Percentiles rank a stretch among this genome's conserved stretches.
Conservation (phyloP, 2,329 filamentous ascomycete species). For the Penicillium freii region DNA sequence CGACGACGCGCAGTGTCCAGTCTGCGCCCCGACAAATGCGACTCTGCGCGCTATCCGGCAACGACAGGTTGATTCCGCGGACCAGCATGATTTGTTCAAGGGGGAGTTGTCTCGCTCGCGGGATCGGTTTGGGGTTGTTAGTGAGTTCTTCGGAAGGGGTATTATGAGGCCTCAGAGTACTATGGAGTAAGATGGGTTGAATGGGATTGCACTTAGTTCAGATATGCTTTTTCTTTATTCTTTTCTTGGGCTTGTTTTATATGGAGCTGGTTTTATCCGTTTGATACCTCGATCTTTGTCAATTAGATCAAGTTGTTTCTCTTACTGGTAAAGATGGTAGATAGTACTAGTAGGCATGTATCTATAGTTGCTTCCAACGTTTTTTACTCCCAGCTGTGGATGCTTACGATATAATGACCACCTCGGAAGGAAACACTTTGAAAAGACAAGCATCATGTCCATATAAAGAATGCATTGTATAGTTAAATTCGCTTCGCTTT, state of each 20-base stretch:
- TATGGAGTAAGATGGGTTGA: slow-evolving; percentile 29
- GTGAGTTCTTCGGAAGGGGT: slow-evolving; percentile 91
- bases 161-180: slow-evolving; percentile 65
- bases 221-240: slow-evolving; percentile 3
- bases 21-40: slow-evolving; percentile 79
- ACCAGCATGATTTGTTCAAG: slow-evolving; percentile 84
- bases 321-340: not conserved
- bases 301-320: slow-evolving; percentile 7
- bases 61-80: slow-evolving; percentile 81
- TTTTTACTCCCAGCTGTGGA: not conserved
- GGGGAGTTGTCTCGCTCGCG: slow-evolving; percentile 72
- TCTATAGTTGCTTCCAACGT: not conserved
- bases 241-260: not conserved
- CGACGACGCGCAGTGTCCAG: slow-evolving; percentile 73
- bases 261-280: not conserved
- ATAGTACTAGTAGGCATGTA: not conserved
- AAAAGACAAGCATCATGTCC: not conserved
- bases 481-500: slow-evolving; percentile 11
- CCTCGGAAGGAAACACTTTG: too few relatives aligned
- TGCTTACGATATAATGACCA: not conserved
- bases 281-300: slow-evolving; percentile 13
- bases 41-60: slow-evolving; percentile 83
- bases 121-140: slow-evolving; percentile 85
- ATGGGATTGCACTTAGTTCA: not conserved
- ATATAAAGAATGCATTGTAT: slow-evolving; percentile 11